Conservation (phyloP, 306 rosid genomes). For the Gastrolobium villosum region DNA sequence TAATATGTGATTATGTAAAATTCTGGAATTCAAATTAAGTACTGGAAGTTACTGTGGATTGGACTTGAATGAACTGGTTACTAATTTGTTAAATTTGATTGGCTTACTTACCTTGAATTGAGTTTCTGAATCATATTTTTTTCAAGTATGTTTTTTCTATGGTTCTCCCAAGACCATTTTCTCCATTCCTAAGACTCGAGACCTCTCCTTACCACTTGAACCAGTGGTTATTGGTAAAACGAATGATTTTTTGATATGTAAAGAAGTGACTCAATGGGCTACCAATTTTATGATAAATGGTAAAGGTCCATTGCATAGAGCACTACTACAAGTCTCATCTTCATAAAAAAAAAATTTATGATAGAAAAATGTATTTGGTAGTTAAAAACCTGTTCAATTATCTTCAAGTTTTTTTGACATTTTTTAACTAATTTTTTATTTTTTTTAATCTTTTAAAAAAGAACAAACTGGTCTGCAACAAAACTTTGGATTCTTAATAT, state of each 20-base stretch:
- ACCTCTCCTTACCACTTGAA: no score
- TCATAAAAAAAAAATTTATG: no score
- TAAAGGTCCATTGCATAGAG: no score
- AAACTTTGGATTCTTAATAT: background rate
- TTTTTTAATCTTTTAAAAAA: background rate
- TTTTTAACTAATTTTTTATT: no score
- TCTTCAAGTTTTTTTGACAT: no score
- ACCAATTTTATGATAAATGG: background rate
- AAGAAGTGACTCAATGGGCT: conserved; percentile 1
- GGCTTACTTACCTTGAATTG: background rate
- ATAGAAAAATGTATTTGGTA: no score
- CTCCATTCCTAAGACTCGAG: no score
- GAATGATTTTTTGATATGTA: background rate
- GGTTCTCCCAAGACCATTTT: no score
- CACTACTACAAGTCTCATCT: no score
- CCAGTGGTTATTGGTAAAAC: background rate
- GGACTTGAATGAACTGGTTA: conserved; percentile 24
- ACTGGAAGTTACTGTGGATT: background rate
- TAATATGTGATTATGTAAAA: background rate
- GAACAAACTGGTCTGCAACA: no score
- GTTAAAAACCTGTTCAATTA: no score
- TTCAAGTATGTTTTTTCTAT: background rate
- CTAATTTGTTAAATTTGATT: conserved; percentile 3
- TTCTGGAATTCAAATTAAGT: background rate
- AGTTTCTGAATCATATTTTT: background rate